Evolutionary conservation across 1,284 basidiomycete species (phyloP).

Genomic region (Ustilago lituana): DNA sequence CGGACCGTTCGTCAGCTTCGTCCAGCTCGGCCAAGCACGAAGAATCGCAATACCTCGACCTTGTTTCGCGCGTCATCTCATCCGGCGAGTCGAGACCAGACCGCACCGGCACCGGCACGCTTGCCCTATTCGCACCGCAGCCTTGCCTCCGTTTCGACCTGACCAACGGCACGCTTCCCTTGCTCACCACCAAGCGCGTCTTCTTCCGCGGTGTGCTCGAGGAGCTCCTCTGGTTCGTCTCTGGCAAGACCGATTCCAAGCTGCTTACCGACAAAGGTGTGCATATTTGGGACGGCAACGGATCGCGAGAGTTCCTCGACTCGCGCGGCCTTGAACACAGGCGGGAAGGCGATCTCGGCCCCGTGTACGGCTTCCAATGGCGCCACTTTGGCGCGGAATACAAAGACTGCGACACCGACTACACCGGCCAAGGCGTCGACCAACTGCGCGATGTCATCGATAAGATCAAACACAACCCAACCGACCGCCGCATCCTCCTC

Average conservation of each 20-base stretch:
- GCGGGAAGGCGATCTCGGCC: slow-evolving; percentile 91
- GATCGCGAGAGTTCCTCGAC: slow-evolving; percentile 85
- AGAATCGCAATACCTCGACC: slow-evolving; percentile 63
- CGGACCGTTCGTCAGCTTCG: slow-evolving; percentile 12
- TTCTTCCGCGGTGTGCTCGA: slow-evolving; percentile 91
- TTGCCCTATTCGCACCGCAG: slow-evolving; percentile 64
- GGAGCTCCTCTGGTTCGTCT: slow-evolving; percentile 94
- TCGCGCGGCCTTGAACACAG: slow-evolving; percentile 82
- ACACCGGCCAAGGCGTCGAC: slow-evolving; percentile 89
- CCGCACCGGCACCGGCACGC: slow-evolving; percentile 64
- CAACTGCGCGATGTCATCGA: slow-evolving; percentile 86
- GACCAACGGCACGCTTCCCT: slow-evolving; percentile 72
- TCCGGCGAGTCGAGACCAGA: slow-evolving; percentile 56
- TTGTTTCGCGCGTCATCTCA: slow-evolving; percentile 58
- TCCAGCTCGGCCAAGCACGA: slow-evolving; percentile 43
- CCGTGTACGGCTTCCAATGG: slow-evolving; percentile 99
- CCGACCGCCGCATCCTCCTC: slow-evolving; percentile 92
- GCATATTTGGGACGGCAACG: slow-evolving; percentile 98
- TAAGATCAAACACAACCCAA: slow-evolving; percentile 92
- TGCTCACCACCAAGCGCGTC: slow-evolving; percentile 94
- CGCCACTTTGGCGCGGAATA: slow-evolving; percentile 95
- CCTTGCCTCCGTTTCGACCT: slow-evolving; percentile 57
- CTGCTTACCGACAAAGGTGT: slow-evolving; percentile 83
- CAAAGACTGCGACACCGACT: slow-evolving; percentile 78
- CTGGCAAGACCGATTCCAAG: slow-evolving; percentile 83